Evolutionary conservation across 306 rosid genomes (phyloP).

Genomic region (Bauhinia variegata): DNA sequence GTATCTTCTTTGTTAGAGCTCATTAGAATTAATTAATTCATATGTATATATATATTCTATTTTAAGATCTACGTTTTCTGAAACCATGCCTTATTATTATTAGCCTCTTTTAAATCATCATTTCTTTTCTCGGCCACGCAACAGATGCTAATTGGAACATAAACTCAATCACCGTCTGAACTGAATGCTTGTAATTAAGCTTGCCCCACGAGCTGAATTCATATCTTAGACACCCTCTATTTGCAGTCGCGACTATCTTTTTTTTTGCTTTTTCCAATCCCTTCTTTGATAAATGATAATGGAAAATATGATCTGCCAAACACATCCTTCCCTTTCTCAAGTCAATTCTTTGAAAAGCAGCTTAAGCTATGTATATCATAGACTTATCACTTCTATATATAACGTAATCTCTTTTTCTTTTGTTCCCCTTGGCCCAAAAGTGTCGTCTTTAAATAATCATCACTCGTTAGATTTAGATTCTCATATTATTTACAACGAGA

Average conservation of each 20-base stretch:
- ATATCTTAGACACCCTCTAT: no score
- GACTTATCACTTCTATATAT: not conserved
- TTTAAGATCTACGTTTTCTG: slow-evolving; percentile 7
- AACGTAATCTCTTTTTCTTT: not conserved
- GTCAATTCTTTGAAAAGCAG: not conserved
- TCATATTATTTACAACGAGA: no score
- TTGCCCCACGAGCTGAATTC: no score
- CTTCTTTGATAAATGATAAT: no score
- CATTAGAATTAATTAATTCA: slow-evolving; percentile 33
- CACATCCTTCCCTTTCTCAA: not conserved
- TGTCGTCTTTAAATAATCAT: no score
- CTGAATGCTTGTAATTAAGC: no score
- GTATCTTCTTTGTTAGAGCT: slow-evolving; percentile 87
- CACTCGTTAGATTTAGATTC: no score
- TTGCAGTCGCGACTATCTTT: no score
- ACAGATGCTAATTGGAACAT: no score
- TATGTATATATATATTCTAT: not conserved
- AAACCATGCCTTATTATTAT: not conserved
- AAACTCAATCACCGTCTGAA: no score
- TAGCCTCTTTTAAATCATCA: not conserved
- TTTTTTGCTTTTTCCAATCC: not conserved
- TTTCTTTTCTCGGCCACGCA: not conserved
- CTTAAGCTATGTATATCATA: slow-evolving; percentile 9
- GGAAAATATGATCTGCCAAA: no score
- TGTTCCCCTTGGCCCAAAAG: not conserved